A percentile compares a stretch with the other conserved stretches of the same genome.
These are phyloP conservation scores for Metschnikowia aberdeeniae DNA, from an alignment of 805 yeast species.

Conservation along the genomic window DNA sequence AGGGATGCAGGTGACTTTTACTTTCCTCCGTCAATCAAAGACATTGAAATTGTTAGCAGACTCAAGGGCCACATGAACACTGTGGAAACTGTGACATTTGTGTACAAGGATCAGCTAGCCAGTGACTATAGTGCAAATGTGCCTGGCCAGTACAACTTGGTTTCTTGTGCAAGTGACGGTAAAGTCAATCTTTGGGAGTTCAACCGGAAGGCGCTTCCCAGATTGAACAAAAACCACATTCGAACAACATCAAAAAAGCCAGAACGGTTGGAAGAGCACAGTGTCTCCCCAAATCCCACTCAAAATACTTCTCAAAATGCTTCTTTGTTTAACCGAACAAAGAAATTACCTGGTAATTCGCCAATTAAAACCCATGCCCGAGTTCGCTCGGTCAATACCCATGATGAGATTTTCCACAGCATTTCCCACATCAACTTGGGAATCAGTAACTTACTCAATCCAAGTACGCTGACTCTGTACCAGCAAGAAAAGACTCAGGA, in stretches of 20 bases:
- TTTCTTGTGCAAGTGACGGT: slow-evolving; percentile 39
- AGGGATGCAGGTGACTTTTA: slow-evolving; percentile 12
- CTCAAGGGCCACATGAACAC: slow-evolving; percentile 40
- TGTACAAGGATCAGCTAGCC: slow-evolving; percentile 17
- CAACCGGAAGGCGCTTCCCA: slow-evolving; percentile 39
- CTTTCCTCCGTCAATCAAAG: slow-evolving; percentile 36
- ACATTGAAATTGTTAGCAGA: slow-evolving; percentile 33
- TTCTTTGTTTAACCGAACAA: neutral
- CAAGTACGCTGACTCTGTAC: slow-evolving; percentile 6
- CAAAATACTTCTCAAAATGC: neutral
- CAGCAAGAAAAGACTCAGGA: slow-evolving; percentile 13
- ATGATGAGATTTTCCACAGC: slow-evolving; percentile 11
- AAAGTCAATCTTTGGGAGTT: slow-evolving; percentile 42
- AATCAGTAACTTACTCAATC: slow-evolving; percentile 14
- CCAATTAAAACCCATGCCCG: slow-evolving; percentile 7
- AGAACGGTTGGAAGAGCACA: neutral
- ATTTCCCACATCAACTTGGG: slow-evolving; percentile 15
- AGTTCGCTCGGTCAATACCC: slow-evolving; percentile 7
- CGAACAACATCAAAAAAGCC: slow-evolving; percentile 5
- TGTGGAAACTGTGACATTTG: slow-evolving; percentile 27
- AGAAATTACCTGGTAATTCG: neutral
- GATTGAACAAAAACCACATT: slow-evolving; percentile 24
- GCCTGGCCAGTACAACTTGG: slow-evolving; percentile 25
- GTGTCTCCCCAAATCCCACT: neutral
- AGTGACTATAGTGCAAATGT: neutral